Conservation (phyloP, 305 asterid species). For the Fraxinus nigra region DNA sequence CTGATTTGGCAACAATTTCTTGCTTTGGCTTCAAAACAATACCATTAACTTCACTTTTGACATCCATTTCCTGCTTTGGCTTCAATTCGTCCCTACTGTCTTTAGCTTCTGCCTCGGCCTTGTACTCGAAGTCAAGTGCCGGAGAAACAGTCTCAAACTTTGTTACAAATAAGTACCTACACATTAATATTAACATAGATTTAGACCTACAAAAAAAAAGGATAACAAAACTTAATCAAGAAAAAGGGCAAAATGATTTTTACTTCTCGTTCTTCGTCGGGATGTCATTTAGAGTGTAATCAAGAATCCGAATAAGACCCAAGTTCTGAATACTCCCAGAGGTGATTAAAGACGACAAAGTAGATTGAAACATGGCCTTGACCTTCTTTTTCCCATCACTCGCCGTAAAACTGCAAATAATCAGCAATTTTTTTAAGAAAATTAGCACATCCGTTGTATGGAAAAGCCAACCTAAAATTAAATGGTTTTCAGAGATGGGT, state of each 20-base stretch:
- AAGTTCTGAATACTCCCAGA: conserved; percentile 73
- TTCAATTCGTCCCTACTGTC: conserved; percentile 31
- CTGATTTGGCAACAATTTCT: conserved; percentile 64
- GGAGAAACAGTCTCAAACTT: conserved; percentile 68
- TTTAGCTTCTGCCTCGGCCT: conserved; percentile 33
- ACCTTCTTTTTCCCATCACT: conserved; percentile 75
- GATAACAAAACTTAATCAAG: neutral
- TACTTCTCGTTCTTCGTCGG: conserved; percentile 74
- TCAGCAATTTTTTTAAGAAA: neutral
- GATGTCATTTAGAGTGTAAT: conserved; percentile 68
- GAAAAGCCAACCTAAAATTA: neutral
- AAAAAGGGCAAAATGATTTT: neutral
- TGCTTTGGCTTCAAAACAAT: conserved; percentile 60
- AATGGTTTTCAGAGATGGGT: neutral
- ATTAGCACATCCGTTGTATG: neutral
- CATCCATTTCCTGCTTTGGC: conserved; percentile 32
- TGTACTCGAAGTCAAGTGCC: conserved; percentile 67
- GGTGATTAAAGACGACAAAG: conserved; percentile 54
- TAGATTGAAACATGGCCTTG: conserved; percentile 56
- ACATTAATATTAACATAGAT: neutral
- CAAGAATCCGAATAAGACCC: conserved; percentile 64
- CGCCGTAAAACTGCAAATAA: conserved; percentile 53
- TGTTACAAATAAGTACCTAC: conserved; percentile 67
- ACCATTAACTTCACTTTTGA: conserved; percentile 29
- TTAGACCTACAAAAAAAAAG: neutral